These are phyloP conservation scores for Aphanomyces astaci DNA, from an alignment of 352 stramenopile genomes.

Conservation along the genomic window DNA sequence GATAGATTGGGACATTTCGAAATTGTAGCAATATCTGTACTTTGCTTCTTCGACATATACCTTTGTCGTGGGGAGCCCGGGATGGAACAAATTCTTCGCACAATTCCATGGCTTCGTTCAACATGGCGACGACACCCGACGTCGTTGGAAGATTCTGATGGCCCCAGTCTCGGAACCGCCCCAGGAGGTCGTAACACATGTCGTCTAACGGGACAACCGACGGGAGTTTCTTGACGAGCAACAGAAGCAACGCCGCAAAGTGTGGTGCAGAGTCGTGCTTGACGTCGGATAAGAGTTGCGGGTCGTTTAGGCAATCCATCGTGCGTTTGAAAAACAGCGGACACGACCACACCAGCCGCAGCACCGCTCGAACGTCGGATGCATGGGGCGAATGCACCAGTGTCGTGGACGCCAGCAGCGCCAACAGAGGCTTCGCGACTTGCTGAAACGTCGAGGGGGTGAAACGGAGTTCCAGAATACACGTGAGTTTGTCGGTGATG, in stretches of 20 bases:
- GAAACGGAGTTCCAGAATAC: not conserved
- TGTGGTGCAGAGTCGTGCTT: not conserved
- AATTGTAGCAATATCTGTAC: too few species aligned
- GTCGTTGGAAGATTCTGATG: not conserved
- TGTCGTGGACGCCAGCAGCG: not conserved
- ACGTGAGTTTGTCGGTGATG: not conserved
- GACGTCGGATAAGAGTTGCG: not conserved
- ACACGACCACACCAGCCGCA: not conserved
- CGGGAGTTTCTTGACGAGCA: slow-evolving; percentile 13
- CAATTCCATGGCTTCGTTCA: not conserved
- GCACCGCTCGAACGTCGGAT: not conserved
- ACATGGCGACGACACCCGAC: not conserved
- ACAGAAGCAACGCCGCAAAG: not conserved
- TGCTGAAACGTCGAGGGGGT: not conserved
- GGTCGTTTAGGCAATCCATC: slow-evolving; percentile 9
- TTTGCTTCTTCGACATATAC: too few species aligned
- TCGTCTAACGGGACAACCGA: slow-evolving; percentile 22
- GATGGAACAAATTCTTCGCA: slow-evolving; percentile 22
- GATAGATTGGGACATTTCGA: too few species aligned
- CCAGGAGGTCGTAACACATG: slow-evolving; percentile 14
- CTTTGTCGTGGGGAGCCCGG: too few species aligned
- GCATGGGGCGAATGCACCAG: not conserved
- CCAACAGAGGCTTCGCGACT: not conserved
- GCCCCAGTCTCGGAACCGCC: not conserved
- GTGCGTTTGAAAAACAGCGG: slow-evolving; percentile 24